Conservation (phyloP, 2,329 filamentous ascomycete genomes). For the Didymella keratinophila region DNA sequence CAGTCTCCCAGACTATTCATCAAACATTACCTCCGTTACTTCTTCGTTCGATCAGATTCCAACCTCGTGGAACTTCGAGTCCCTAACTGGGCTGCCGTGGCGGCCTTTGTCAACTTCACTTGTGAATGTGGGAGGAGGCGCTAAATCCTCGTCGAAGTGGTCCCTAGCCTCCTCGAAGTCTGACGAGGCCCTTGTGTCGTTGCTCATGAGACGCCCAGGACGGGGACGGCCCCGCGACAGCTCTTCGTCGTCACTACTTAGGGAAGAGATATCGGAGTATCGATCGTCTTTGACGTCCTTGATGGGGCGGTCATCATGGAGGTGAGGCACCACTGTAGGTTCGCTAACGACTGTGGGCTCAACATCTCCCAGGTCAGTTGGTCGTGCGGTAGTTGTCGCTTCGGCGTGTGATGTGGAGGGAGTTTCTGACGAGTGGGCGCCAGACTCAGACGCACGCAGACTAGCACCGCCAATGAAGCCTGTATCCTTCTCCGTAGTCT, state of each 20-base stretch:
- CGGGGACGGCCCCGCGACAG: slow-evolving; percentile 31
- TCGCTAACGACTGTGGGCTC: slow-evolving; percentile 25
- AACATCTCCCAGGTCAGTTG: slow-evolving; percentile 25
- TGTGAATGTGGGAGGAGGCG: slow-evolving; percentile 52
- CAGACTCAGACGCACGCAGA: slow-evolving; percentile 37
- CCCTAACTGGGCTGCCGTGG: slow-evolving; percentile 42
- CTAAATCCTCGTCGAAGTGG: slow-evolving; percentile 57
- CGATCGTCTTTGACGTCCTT: not conserved
- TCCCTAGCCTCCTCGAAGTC: slow-evolving; percentile 64
- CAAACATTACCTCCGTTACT: not conserved
- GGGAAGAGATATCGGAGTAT: slow-evolving; percentile 48
- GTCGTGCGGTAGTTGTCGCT: slow-evolving; percentile 18
- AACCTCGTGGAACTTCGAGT: slow-evolving; percentile 47
- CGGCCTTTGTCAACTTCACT: slow-evolving; percentile 33
- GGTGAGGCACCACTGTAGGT: slow-evolving; percentile 24
- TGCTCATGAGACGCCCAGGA: slow-evolving; percentile 32
- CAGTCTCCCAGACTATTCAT: slow-evolving; percentile 7
- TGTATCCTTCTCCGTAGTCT: slow-evolving; percentile 36
- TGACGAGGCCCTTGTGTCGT: slow-evolving; percentile 47
- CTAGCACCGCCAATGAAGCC: slow-evolving; percentile 57
- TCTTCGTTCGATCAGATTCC: slow-evolving; percentile 29
- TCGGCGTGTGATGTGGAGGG: slow-evolving; percentile 17
- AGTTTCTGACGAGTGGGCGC: slow-evolving; percentile 23
- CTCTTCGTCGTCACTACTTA: slow-evolving; percentile 35
- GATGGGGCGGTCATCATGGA: slow-evolving; percentile 12